Evolutionary conservation across 208 protist genomes (phyloP), one percentile per base, ranked within the genome.

Genomic region (Herpetomonas tarakana): DNA sequence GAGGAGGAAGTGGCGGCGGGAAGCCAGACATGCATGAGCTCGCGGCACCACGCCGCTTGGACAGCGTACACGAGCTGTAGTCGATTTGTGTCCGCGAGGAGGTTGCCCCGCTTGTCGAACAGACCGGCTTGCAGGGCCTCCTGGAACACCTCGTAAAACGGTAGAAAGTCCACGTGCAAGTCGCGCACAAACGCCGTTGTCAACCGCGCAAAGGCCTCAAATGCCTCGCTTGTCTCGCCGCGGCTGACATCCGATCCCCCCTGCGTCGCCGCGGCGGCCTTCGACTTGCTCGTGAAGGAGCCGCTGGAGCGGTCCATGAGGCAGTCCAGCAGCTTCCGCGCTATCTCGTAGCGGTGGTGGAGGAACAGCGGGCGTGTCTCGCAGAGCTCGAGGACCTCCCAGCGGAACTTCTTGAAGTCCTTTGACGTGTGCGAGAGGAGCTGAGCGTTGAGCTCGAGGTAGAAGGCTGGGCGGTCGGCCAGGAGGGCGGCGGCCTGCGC

Each of bases 111-210:
- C 11, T 53, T 69, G 71, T 93, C 83, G 58, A 81, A 91, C 25
- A 96, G 65, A n/a, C 86, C 86, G 1, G 81, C 74, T 41, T 91
- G 74, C 3, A 93, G 52, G n/a, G 83, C 78, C 62, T 83, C 62
- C 57, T 96, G 86, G 58, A 96, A 96, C 46, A 83, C 75, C 47
- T 92, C 83, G 65, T 86, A 93, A 68, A 91, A 96, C 2, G 50
- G 66, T 12, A 96, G 59, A 58, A 93, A 93, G 29, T 83, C 78
- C 38, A 76, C 75, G 25, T 76, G 54, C 62, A 82, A 69, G 60
- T 96, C 90, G 11, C 86, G 84, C 21, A 78, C 86, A 68, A 96
- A 93, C 39, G 86, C 90, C 16, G 93, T 81, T 4, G 86, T 92
- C 4, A 93, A 65, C 6, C 76, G 73, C 22, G 82, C 75, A 65